These are phyloP conservation scores for Saccharomyces jurei DNA, from an alignment of 805 yeast genomes.

Conservation along the genomic window DNA sequence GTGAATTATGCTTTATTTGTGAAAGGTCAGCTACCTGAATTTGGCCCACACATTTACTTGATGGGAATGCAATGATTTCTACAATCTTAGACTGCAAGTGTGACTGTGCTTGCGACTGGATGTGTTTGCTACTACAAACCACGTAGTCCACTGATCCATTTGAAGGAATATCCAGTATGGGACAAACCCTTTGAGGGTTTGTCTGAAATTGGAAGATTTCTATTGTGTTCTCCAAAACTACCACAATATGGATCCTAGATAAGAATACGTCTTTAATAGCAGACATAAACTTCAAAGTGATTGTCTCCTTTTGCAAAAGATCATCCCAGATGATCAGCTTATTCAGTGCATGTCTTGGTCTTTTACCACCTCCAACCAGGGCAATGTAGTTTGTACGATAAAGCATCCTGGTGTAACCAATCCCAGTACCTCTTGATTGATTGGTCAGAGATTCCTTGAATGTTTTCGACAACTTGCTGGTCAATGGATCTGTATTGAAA, in stretches of 20 bases:
- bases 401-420: constrained; percentile 73
- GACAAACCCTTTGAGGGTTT: constrained; percentile 55
- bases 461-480: constrained; percentile 16
- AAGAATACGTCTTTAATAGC: constrained; percentile 68
- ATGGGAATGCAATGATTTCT: constrained; percentile 21
- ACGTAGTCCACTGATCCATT: constrained; percentile 22
- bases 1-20: constrained; percentile 12
- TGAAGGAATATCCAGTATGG: constrained; percentile 16
- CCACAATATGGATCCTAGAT: constrained; percentile 68
- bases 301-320: constrained; percentile 61
- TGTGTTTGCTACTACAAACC: constrained; percentile 8
- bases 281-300: constrained; percentile 65
- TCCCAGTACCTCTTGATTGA: constrained; percentile 56
- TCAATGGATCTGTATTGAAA: constrained; percentile 77
- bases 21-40: constrained; percentile 24
- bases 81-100: constrained; percentile 5
- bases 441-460: constrained; percentile 35
- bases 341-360: constrained; percentile 70
- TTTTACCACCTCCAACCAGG: constrained; percentile 80
- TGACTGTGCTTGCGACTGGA: neutral
- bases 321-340: constrained; percentile 91
- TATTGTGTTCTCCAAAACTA: constrained; percentile 58
- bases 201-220: constrained; percentile 73
- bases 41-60: constrained; percentile 24
- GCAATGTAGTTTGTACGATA: constrained; percentile 88